These are phyloP conservation scores for Pisolithus albus DNA, from an alignment of 768 basidiomycete genomes.

Conservation along the genomic window DNA sequence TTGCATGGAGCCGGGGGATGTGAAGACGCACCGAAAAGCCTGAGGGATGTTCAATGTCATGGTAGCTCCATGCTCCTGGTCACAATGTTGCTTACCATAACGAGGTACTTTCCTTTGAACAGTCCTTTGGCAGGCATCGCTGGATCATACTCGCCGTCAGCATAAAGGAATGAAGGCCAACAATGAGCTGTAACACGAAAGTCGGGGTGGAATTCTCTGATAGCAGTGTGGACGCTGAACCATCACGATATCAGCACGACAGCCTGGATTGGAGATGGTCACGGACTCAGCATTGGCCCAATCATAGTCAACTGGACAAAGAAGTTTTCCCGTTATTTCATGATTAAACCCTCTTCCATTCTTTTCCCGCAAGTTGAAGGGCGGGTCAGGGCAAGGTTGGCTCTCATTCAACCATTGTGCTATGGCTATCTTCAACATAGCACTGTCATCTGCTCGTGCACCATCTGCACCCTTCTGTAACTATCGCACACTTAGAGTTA, in stretches of 20 bases:
- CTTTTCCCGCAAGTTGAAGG: neutral
- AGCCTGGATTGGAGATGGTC: neutral
- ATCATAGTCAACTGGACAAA: conserved; percentile 11
- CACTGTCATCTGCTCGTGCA: conserved; percentile 9
- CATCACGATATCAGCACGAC: neutral
- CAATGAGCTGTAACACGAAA: conserved; percentile 1
- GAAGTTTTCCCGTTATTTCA: conserved; percentile 3
- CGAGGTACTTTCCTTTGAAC: neutral
- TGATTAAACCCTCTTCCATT: conserved; percentile 3
- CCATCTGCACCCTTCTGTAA: conserved; percentile 9
- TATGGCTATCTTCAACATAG: neutral
- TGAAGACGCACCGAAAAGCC: conserved; percentile 16
- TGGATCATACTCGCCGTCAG: neutral
- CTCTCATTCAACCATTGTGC: conserved; percentile 7
- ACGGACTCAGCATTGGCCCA: conserved; percentile 6
- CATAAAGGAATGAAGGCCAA: conserved; percentile 7
- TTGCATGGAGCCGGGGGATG: conserved; percentile 12
- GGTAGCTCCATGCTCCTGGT: too few species aligned
- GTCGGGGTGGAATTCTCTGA: neutral
- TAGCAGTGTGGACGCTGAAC: neutral
- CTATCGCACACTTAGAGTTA: neutral
- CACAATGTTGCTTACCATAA: neutral
- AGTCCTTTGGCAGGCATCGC: neutral
- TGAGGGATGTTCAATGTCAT: neutral
- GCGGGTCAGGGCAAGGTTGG: neutral